A percentile compares a stretch with the other conserved stretches of the same genome.
These are phyloP conservation scores for Scleromitrula shiraiana DNA, from an alignment of 2,329 filamentous ascomycete species.

Conservation along the genomic window DNA sequence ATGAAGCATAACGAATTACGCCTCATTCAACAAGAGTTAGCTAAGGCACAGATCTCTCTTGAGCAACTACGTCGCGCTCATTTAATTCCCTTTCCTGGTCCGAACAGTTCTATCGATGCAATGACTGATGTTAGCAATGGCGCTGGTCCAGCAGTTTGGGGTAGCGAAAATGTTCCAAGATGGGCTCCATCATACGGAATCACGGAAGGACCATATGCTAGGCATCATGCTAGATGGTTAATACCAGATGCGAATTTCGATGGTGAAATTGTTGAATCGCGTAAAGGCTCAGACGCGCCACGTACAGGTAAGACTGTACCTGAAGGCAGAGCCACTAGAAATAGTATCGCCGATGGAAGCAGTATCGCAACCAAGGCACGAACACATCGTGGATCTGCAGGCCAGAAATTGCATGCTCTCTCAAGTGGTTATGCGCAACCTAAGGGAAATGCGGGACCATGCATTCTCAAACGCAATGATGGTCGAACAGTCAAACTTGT, in stretches of 20 bases:
- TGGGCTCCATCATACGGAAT: constrained; percentile 88
- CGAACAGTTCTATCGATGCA: constrained; percentile 51
- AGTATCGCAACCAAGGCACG: constrained; percentile 39
- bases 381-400: constrained; percentile 47
- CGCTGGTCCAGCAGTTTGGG: constrained; percentile 59
- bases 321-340: constrained; percentile 74
- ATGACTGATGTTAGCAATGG: constrained; percentile 67
- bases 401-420: constrained; percentile 60
- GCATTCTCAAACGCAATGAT: constrained; percentile 78
- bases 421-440: constrained; percentile 62
- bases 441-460: constrained; percentile 78
- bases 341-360: constrained; percentile 55
- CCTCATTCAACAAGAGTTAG: constrained; percentile 90
- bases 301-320: constrained; percentile 36
- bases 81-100: constrained; percentile 80
- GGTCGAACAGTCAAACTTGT: constrained; percentile 82
- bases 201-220: constrained; percentile 82
- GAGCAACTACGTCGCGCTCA: constrained; percentile 91
- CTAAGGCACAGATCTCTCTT: constrained; percentile 86
- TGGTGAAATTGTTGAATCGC: constrained; percentile 43
- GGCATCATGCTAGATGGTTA: constrained; percentile 94
- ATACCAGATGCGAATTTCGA: constrained; percentile 85
- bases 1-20: constrained; percentile 92
- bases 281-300: constrained; percentile 18
- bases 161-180: constrained; percentile 58